Base-by-base conservation (phyloP, 225 moss, liverwort and hornwort genomes). In the Marchantia polymorpha region DNA sequence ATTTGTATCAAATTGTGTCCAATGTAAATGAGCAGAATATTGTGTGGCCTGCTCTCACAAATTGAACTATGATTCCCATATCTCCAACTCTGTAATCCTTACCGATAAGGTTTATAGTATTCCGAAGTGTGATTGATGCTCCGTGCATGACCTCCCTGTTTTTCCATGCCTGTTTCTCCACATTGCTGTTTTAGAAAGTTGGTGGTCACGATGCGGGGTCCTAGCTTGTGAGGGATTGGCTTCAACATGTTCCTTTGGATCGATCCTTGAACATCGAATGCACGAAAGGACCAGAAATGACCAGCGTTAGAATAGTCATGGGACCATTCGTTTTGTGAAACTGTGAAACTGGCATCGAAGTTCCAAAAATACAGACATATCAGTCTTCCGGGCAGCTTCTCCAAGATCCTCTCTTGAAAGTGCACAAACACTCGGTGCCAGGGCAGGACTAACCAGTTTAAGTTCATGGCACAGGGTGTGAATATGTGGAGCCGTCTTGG, bases 341-440 rank as follows among this genome's bases (percentile, higher is more conserved):
- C 61, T 17, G 61, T 61, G n/a, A 61, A 1, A 61, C 19, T 17
- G 1, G 39, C n/a, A n/a, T 39, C 39, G 39, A 39, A 39, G 39
- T 39, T 39, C 39, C 39, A 39, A 5, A 39, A 39, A 39, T 39
- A 5, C 2, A 39, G 39, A 39, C 39, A 2, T 2, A 39, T 39
- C 39, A 5, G 39, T 5, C 5, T 5, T 39, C 39, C 39, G 5
- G 5, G 39, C 39, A 39, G 5, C 39, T 39, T 5, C 39, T 39
- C 3, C 39, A 39, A 39, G 2, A 39, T 39, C 39, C 39, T 39
- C 39, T 39, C 39, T 2, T 39, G 39, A 5, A 39, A 2, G 39
- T 39, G 5, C 87, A 91, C 1, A 77, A 22, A 66, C 88, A 60
- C 63, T 89, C 89, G 7, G 88, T 25, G 88, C 39, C 39, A 39